These are phyloP conservation scores for Cryptosporidium felis DNA, from an alignment of 169 alveolate genomes.

Conservation along the genomic window DNA sequence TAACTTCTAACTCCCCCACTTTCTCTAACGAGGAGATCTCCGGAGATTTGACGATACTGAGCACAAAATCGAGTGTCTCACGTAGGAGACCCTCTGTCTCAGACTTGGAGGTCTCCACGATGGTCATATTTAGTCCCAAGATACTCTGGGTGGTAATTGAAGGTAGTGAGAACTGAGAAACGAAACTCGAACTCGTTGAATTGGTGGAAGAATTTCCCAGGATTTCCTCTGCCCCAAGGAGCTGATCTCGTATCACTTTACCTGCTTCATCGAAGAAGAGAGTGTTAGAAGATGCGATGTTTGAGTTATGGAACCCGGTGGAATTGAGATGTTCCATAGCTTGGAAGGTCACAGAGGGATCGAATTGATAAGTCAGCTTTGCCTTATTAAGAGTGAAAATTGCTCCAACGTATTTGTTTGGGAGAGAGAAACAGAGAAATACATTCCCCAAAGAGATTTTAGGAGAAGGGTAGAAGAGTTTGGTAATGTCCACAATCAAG, in stretches of 20 bases:
- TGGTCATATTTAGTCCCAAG: neutral
- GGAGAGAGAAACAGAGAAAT: neutral
- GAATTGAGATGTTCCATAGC: slow-evolving; percentile 15
- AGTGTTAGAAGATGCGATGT: slow-evolving; percentile 24
- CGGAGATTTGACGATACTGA: neutral
- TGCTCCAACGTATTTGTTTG: slow-evolving; percentile 6
- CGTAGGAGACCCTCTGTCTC: no score
- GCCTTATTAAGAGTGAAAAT: slow-evolving; percentile 48
- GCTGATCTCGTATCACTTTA: neutral
- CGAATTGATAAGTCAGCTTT: slow-evolving; percentile 23
- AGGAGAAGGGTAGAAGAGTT: neutral
- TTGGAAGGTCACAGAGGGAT: slow-evolving; percentile 38
- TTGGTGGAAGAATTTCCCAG: neutral
- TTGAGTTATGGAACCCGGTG: neutral
- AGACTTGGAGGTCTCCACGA: slow-evolving; percentile 15
- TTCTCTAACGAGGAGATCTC: neutral
- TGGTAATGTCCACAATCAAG: slow-evolving; percentile 38
- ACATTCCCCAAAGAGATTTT: slow-evolving; percentile 8
- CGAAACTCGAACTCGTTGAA: slow-evolving; percentile 9
- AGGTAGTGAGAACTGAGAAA: slow-evolving; percentile 62
- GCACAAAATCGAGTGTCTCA: slow-evolving; percentile 8
- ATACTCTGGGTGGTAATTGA: slow-evolving; percentile 56
- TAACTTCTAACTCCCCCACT: neutral
- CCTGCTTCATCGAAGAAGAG: slow-evolving; percentile 13
- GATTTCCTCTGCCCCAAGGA: neutral